Evolutionary conservation across 75 land plant genomes (phyloP).

Genomic region (Cupressus sempervirens): DNA sequence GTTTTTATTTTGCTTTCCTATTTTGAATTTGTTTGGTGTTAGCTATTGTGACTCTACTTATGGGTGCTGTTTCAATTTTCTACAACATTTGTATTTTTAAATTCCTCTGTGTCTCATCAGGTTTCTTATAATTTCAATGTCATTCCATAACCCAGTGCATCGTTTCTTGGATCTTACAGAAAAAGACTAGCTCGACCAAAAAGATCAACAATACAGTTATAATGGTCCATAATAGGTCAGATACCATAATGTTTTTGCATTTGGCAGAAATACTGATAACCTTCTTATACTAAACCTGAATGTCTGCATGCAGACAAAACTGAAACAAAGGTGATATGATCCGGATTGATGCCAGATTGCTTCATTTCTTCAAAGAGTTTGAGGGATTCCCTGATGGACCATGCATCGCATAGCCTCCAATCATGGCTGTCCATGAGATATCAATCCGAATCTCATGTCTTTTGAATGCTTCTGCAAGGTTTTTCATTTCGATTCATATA

Average conservation of each 20-base stretch:
- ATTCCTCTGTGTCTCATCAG: neutral
- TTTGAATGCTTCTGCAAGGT: conserved; percentile 11
- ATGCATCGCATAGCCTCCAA: conserved; percentile 13
- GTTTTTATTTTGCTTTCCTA: too few relatives aligned
- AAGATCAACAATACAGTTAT: conserved; percentile 13
- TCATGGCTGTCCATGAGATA: conserved; percentile 13
- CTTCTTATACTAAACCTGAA: conserved; percentile 11
- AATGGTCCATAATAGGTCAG: conserved; percentile 11
- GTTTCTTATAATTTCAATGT: neutral
- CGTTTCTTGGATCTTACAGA: neutral
- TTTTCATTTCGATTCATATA: too few relatives aligned
- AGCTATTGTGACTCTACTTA: too few relatives aligned
- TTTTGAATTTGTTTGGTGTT: too few relatives aligned
- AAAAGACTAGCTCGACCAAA: conserved; percentile 16
- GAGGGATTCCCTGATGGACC: conserved; percentile 5
- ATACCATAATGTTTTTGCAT: neutral
- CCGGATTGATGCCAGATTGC: conserved; percentile 4
- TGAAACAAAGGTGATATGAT: conserved; percentile 12
- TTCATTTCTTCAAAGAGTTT: conserved; percentile 10
- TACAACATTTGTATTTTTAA: neutral
- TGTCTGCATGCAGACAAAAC: conserved; percentile 16
- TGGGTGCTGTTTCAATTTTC: too few relatives aligned
- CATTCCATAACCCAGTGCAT: neutral
- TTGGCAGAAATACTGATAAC: conserved; percentile 1
- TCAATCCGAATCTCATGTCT: conserved; percentile 9